Evolutionary conservation across 1,284 basidiomycete species (phyloP).

Genomic region (Ceratorhiza oryzae-sativae): DNA sequence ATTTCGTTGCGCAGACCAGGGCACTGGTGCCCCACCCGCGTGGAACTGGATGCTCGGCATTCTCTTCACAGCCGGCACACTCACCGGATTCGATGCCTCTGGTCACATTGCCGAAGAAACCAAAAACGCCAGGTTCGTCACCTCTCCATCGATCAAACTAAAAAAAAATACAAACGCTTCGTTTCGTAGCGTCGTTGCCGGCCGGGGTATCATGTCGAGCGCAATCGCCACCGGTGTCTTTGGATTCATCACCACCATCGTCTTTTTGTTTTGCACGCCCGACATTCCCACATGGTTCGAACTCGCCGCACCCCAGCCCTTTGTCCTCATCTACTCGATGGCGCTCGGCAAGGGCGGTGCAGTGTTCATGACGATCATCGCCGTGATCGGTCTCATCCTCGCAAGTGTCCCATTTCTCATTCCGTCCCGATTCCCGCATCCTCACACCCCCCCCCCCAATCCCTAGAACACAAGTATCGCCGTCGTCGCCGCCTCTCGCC

Average conservation of each 20-base stretch:
- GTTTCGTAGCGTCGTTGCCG: slow-evolving; percentile 67
- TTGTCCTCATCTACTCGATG: slow-evolving; percentile 82
- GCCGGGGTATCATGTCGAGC: slow-evolving; percentile 77
- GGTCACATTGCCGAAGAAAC: slow-evolving; percentile 91
- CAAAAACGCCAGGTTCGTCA: slow-evolving; percentile 73
- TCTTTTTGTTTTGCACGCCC: slow-evolving; percentile 87
- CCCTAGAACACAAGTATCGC: slow-evolving; percentile 83
- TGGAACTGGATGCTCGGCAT: slow-evolving; percentile 89
- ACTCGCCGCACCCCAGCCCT: slow-evolving; percentile 82
- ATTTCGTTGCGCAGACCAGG: slow-evolving; percentile 68
- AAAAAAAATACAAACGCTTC: slow-evolving; percentile 8
- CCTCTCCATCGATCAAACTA: not conserved
- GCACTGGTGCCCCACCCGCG: slow-evolving; percentile 79
- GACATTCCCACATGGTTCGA: slow-evolving; percentile 75
- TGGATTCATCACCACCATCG: slow-evolving; percentile 76
- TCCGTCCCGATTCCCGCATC: not conserved
- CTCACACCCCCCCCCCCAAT: slow-evolving; percentile 19
- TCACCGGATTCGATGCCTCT: slow-evolving; percentile 88
- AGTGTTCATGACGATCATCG: slow-evolving; percentile 83
- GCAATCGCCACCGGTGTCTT: slow-evolving; percentile 75
- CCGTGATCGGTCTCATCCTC: slow-evolving; percentile 77
- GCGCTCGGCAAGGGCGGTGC: slow-evolving; percentile 79
- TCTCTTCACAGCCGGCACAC: slow-evolving; percentile 80
- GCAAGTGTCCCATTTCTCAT: slow-evolving; percentile 55
- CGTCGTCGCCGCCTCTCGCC: slow-evolving; percentile 82